Base-by-base conservation (phyloP, 1,284 basidiomycete species). In the Peniophora sp. region DNA sequence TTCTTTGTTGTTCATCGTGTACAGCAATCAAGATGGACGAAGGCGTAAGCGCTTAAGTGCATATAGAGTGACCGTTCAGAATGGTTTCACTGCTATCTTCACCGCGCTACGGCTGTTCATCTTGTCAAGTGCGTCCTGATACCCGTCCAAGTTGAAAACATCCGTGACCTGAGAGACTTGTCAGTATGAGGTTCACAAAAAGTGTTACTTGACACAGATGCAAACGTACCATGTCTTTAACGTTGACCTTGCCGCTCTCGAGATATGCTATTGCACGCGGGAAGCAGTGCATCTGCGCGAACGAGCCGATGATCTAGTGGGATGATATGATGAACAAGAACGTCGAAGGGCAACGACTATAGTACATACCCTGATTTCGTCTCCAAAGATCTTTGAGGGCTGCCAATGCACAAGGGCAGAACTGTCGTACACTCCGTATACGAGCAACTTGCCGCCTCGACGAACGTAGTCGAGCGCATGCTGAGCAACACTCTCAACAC, bases 231-330 rank as follows among this genome's bases (percentile, higher is more conserved):
- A 81, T 81, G 45, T 78, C 79, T 61, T 77, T 76, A 49, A 77
- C 72, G 54, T 71, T 75, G 63, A 82, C 67, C 67, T 79, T 80
- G 36, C 79, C 79, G 52, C 72, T 72, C 57, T 83, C 80, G 45
- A 83, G 72, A 59, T 81, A 79, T 6, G 72, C 75, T 24, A 83
- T 73, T 2, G 80, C 79, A 45, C 79, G 74, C 20, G 79, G 78
- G 73, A 83, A 83, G 66, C 79, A 81, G 68, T 71, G 72, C 23
- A 72, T 74, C 61, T 81, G 79, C 23, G 77, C 73, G 69, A 81
- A 81, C 25, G 79, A 81, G 48, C 78, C 78, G 58, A 81, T 77
- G 63, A 81, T 78, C 73, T 74, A 53, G 51, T 3, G 12, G 23
- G 14, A 25, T n/a, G 35, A 20, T 36, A 27, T 23, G 12, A 44